phyloP scores from a whole-genome alignment of 2,329 filamentous ascomycete species.

The Trichocomaceae sp. region DNA sequence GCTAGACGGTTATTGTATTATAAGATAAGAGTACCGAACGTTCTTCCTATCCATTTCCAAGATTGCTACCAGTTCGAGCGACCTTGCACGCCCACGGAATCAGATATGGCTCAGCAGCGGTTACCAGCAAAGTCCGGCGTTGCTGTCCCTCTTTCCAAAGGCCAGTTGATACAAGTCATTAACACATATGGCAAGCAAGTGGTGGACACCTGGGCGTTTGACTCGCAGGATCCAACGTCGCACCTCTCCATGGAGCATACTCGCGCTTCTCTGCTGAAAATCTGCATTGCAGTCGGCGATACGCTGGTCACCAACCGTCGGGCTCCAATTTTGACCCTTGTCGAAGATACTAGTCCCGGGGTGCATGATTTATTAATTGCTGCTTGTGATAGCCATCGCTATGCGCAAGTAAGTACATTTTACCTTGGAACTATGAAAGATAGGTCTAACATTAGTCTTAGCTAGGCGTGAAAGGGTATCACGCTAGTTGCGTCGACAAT shows the following conservation, averaged over 20 bases:
- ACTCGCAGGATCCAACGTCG: constrained; percentile 27
- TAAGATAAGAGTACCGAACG: neutral
- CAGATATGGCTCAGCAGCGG: neutral
- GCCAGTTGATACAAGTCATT: constrained; percentile 40
- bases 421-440: neutral
- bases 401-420: constrained; percentile 24
- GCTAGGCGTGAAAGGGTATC: constrained; percentile 29
- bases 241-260: constrained; percentile 37
- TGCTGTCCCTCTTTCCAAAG: constrained; percentile 30
- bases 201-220: constrained; percentile 46
- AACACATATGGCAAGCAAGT: constrained; percentile 47
- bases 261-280: constrained; percentile 26
- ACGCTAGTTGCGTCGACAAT: constrained; percentile 38
- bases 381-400: constrained; percentile 35
- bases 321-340: constrained; percentile 30
- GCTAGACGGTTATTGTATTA: neutral
- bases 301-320: constrained; percentile 32
- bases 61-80: neutral
- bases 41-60: neutral
- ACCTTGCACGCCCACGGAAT: neutral
- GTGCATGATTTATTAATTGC: constrained; percentile 38
- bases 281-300: constrained; percentile 26
- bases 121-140: constrained; percentile 40
- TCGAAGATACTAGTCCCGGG: constrained; percentile 33
- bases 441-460: neutral